Conservation (phyloP, 495 filamentous ascomycete species). For the Pseudotulostoma volvatum region DNA sequence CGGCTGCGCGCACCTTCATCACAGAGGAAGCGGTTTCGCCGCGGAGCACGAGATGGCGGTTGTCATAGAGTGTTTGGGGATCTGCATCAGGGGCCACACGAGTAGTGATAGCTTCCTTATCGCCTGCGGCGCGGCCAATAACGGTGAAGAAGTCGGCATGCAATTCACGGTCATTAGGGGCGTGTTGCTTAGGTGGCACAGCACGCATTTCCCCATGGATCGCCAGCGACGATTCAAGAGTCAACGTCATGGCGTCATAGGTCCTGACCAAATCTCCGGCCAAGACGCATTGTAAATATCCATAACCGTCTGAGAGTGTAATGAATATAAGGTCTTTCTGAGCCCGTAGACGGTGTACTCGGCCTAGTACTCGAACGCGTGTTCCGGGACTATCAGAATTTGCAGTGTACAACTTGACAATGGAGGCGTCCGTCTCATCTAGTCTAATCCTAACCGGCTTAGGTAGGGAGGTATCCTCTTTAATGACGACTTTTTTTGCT, state of each 20-base stretch:
- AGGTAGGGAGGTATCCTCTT: constrained; percentile 66
- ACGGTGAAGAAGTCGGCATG: constrained; percentile 89
- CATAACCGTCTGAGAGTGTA: constrained; percentile 76
- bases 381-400: constrained; percentile 44
- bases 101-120: constrained; percentile 88
- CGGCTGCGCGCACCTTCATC: constrained; percentile 78
- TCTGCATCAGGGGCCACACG: constrained; percentile 69
- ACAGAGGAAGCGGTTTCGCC: constrained; percentile 76
- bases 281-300: constrained; percentile 77
- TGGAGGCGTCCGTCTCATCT: constrained; percentile 40
- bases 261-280: constrained; percentile 74
- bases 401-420: constrained; percentile 43
- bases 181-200: constrained; percentile 61
- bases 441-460: constrained; percentile 61
- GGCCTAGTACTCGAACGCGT: constrained; percentile 66
- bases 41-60: constrained; percentile 80
- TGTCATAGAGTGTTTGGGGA: constrained; percentile 65
- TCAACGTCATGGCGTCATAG: constrained; percentile 79
- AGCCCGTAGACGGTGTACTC: constrained; percentile 66
- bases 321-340: constrained; percentile 86
- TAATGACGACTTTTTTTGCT: constrained; percentile 74
- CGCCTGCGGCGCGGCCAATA: constrained; percentile 68
- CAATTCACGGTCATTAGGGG: constrained; percentile 77
- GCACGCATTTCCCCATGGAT: constrained; percentile 79
- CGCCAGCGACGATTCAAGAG: constrained; percentile 74